These are phyloP conservation scores for Aspergillus thermomutatus DNA, from an alignment of 2,329 filamentous ascomycete genomes.

Conservation along the genomic window DNA sequence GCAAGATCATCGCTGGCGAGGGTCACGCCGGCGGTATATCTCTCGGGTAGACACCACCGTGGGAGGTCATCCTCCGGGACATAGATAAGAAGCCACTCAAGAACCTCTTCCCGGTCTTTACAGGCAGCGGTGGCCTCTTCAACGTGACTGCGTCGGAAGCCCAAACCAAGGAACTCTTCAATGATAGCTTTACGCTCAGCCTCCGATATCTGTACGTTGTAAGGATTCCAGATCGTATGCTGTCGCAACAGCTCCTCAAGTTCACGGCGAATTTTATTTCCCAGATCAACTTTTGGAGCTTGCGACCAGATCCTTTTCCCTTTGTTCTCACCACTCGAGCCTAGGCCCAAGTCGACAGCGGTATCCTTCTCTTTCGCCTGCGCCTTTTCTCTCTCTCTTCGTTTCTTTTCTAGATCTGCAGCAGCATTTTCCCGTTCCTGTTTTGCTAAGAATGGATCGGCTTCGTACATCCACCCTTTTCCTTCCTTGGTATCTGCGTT, in stretches of 20 bases:
- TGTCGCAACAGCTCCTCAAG: slow-evolving; percentile 76
- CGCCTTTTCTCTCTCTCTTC: slow-evolving; percentile 62
- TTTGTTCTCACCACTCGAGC: slow-evolving; percentile 33
- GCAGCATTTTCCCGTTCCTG: slow-evolving; percentile 77
- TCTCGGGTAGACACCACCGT: slow-evolving; percentile 84
- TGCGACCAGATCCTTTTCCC: slow-evolving; percentile 74
- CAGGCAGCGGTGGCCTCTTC: slow-evolving; percentile 84
- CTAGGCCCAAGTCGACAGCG: slow-evolving; percentile 53
- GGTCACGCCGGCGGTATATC: slow-evolving; percentile 84
- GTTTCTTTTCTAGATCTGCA: slow-evolving; percentile 72
- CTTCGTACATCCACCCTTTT: slow-evolving; percentile 86
- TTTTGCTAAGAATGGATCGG: slow-evolving; percentile 82
- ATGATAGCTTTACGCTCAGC: slow-evolving; percentile 59
- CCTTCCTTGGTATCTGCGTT: slow-evolving; percentile 73
- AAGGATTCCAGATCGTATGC: slow-evolving; percentile 82
- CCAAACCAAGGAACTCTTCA: slow-evolving; percentile 72
- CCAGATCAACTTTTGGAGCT: slow-evolving; percentile 91
- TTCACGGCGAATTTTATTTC: slow-evolving; percentile 70
- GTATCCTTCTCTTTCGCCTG: slow-evolving; percentile 64
- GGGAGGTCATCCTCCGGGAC: slow-evolving; percentile 97
- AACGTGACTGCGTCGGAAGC: slow-evolving; percentile 84
- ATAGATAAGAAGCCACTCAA: slow-evolving; percentile 95
- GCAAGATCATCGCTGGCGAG: slow-evolving; percentile 79
- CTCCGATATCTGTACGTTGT: slow-evolving; percentile 63
- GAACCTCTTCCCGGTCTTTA: slow-evolving; percentile 84